These are phyloP conservation scores for Quercus phellos DNA, from an alignment of 331 rosid genomes.

Conservation along the genomic window DNA sequence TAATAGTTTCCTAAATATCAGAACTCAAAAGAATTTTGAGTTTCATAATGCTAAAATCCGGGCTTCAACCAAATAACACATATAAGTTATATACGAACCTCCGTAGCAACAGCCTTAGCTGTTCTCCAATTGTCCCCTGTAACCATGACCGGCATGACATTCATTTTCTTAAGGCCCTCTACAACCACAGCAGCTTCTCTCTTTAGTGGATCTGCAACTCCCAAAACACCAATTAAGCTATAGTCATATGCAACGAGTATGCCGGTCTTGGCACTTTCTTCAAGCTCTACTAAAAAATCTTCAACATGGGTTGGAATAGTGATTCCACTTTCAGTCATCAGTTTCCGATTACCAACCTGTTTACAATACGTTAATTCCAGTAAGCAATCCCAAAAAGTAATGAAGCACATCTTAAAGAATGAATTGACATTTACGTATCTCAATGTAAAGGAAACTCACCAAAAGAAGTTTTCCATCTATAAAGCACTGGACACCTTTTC, in stretches of 20 bases:
- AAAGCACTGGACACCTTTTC: slow-evolving; percentile 73
- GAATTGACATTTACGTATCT: not conserved
- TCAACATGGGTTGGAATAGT: slow-evolving; percentile 66
- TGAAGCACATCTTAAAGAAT: slow-evolving; percentile 4
- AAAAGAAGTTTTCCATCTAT: slow-evolving; percentile 54
- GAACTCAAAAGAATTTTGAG: not conserved
- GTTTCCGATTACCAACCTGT: slow-evolving; percentile 91
- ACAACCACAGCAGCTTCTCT: slow-evolving; percentile 94
- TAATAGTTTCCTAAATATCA: slow-evolving; percentile 7
- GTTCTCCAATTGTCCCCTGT: slow-evolving; percentile 98
- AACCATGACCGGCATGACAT: slow-evolving; percentile 83
- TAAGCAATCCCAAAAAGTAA: slow-evolving; percentile 26
- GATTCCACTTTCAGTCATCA: slow-evolving; percentile 75
- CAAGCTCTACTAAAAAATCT: slow-evolving; percentile 68
- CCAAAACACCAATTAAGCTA: slow-evolving; percentile 69
- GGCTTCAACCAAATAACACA: not conserved
- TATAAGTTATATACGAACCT: slow-evolving; percentile 48
- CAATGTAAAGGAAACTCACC: slow-evolving; percentile 39
- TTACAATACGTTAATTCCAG: slow-evolving; percentile 13
- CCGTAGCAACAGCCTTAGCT: slow-evolving; percentile 79
- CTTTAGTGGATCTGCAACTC: slow-evolving; percentile 89
- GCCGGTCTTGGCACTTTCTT: slow-evolving; percentile 88
- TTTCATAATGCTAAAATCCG: not conserved
- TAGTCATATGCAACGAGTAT: slow-evolving; percentile 68
- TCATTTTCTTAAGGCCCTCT: slow-evolving; percentile 88